Base-by-base conservation (phyloP, 352 stramenopile genomes). In the Elongisporangium undulatum region DNA sequence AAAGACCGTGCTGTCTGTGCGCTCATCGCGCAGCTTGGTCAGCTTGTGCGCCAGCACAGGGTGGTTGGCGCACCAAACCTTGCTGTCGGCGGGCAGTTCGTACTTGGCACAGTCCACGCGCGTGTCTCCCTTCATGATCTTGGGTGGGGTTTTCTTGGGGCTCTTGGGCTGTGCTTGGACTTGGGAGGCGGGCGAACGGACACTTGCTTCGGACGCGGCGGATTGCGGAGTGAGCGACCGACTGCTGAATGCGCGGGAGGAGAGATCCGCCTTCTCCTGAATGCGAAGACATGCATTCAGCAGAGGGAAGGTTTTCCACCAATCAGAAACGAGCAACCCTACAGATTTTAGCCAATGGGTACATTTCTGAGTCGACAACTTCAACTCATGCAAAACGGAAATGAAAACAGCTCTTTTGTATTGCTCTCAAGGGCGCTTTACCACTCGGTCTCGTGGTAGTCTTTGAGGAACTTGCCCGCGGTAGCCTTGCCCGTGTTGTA, bases 1-100 rank as follows among this genome's bases (percentile, higher is more conserved):
- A 69, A 99, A 99, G 15, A 97, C 78, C 49, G 82, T 90, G 57
- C 92, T 92, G 51, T 89, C 80, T 0, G 96, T 99, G 64, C 85
- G 81, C 52, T 96, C 94, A 50, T 97, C 93, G n/a, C 97, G 92
- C 29, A 99, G 84, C 63, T 98, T 96, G 19, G 92, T 98, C 53
- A 99, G 87, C 76, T 99, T 99, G 77, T 99, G 95, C 23, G 84
- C 77, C 20, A 98, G 73, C 38, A 99, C 89, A 1, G 93, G 92
- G 74, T 98, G 95, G 16, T 72, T 77, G 0, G 90, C 86, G 54
- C 96, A 82, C 71, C 89, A 86, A 17, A 97, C 81, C 54, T 94
- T 91, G 61, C 78, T 82, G 29, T 76, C 69, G 3, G 71, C 59
- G 5, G 82, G 79, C 21, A 95, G 72, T 9, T 72, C 75, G 59